Base-by-base conservation (phyloP, 2,329 filamentous ascomycete genomes). In the Chaetoscypha palmicola region DNA sequence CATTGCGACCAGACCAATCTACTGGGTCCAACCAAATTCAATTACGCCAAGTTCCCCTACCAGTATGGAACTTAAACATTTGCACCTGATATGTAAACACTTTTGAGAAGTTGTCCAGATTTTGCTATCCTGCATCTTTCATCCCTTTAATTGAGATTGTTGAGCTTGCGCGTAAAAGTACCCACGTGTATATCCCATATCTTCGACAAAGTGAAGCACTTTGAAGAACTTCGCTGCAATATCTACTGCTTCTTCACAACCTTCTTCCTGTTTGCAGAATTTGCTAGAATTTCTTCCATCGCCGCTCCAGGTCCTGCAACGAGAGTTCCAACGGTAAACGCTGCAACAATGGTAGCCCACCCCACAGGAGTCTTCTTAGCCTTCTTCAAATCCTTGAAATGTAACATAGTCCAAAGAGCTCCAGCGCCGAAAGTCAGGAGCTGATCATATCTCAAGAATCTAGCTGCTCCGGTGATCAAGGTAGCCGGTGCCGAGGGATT, bases 301-400 rank as follows among this genome's bases (percentile, higher is more conserved):
- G 53, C 52, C 9, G 58, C 58, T 31, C 62, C 62, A 24, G 62
- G 59, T 1, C 64, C 63, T 17, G 48, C 37, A 17, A 58, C 41
- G 2, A 58, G 7, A 4, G 55, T 53, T 12, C 40, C 47, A 1
- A 31, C 38, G 3, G 48, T 38, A 24, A 53, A 50, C 9, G 51
- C 17, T 1, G 42, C 47, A 3, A 61, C 2, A 17, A 63, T 48
- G 11, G 37, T 53, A 2, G 24, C 26, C 60, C 56, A 64, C 10
- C 50, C 47, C 5, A 45, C 33, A 9, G 38, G 37, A 0, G 59
- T 37, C 50, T 62, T 65, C 1, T 58, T 52, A 1, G 55, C 58
- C 14, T 38, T 51, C 45, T 63, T 66, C 33, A 65, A 46, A 43
- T 67, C 63, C 24, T 47, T 45, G 42, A 66, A 58, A 16, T 55